phyloP scores from a whole-genome alignment of 2,329 filamentous ascomycete species.

The Aspergillus sojae region DNA sequence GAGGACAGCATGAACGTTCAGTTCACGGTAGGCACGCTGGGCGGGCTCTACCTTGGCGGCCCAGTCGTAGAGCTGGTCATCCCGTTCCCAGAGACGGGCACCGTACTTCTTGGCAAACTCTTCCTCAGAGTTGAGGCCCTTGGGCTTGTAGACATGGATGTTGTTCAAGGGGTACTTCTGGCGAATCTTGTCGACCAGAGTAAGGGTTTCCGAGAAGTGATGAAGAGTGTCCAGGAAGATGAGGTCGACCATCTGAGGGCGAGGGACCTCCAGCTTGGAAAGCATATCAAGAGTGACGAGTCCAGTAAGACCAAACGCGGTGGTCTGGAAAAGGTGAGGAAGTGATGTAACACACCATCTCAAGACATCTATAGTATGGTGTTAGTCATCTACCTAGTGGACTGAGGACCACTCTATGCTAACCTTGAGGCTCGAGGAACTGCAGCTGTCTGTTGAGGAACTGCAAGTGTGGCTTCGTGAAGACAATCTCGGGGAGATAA shows the following conservation, averaged over 20 bases:
- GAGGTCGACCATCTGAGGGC: constrained; percentile 53
- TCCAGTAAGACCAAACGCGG: constrained; percentile 79
- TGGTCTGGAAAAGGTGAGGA: constrained; percentile 85
- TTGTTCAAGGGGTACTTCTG: constrained; percentile 75
- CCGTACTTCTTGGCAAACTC: constrained; percentile 86
- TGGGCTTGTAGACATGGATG: constrained; percentile 88
- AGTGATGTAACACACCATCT: constrained; percentile 90
- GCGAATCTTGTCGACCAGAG: constrained; percentile 73
- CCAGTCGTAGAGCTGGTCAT: constrained; percentile 93
- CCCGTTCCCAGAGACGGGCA: constrained; percentile 77
- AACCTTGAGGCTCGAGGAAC: constrained; percentile 77
- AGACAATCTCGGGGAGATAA: constrained; percentile 73
- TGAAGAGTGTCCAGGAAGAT: constrained; percentile 83
- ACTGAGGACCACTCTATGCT: constrained; percentile 24
- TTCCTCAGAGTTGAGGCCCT: constrained; percentile 68
- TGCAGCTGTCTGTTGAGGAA: constrained; percentile 90
- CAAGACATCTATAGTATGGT: constrained; percentile 67
- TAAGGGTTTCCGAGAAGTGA: constrained; percentile 77
- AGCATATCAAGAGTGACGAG: constrained; percentile 77
- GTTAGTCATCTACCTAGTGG: constrained; percentile 17
- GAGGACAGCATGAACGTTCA: constrained; percentile 85
- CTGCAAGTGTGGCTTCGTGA: constrained; percentile 84
- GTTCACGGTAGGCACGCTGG: constrained; percentile 83
- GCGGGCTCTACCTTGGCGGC: constrained; percentile 97
- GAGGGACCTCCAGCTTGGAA: constrained; percentile 52